Conservation (phyloP, 768 basidiomycete species). For the Mycena indigotica region DNA sequence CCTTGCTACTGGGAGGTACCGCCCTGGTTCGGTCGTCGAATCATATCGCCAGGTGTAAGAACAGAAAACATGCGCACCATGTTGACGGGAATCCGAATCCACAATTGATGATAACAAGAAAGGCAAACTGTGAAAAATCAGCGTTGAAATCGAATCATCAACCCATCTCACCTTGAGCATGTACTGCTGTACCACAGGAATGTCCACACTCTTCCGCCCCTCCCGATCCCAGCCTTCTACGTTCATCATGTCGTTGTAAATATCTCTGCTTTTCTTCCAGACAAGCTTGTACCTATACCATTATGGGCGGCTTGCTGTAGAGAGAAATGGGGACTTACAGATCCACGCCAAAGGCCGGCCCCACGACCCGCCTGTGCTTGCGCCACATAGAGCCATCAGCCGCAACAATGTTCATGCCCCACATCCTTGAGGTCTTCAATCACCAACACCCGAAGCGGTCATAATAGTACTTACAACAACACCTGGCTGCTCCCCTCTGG, state of each 20-base stretch:
- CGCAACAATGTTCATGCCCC: slow-evolving; percentile 38
- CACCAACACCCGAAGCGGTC: background rate
- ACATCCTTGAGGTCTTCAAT: slow-evolving; percentile 22
- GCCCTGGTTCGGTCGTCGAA: slow-evolving; percentile 1
- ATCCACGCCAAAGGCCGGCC: slow-evolving; percentile 35
- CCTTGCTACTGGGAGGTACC: slow-evolving; percentile 35
- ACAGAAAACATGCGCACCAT: slow-evolving; percentile 39
- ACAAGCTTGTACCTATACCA: slow-evolving; percentile 31
- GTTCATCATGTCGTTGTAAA: slow-evolving; percentile 32
- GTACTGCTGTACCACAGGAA: slow-evolving; percentile 33
- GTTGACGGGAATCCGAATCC: slow-evolving; percentile 47
- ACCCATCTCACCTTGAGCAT: slow-evolving; percentile 41
- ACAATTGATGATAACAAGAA: slow-evolving; percentile 45
- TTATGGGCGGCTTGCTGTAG: background rate
- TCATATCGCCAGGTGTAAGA: too few species aligned
- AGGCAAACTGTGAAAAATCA: slow-evolving; percentile 34
- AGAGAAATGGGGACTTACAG: slow-evolving; percentile 22
- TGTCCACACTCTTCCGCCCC: slow-evolving; percentile 26
- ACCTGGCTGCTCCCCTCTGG: slow-evolving; percentile 21
- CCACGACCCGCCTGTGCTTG: slow-evolving; percentile 36
- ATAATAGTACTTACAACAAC: slow-evolving; percentile 21
- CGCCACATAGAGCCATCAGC: slow-evolving; percentile 36
- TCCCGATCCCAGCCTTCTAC: slow-evolving; percentile 32
- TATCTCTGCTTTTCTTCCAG: slow-evolving; percentile 28
- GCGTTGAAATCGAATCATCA: background rate